A percentile compares a stretch with the other conserved stretches of the same genome.
These are phyloP conservation scores for Wickerhamomyces tratensis DNA, from an alignment of 805 yeast species.

Conservation along the genomic window DNA sequence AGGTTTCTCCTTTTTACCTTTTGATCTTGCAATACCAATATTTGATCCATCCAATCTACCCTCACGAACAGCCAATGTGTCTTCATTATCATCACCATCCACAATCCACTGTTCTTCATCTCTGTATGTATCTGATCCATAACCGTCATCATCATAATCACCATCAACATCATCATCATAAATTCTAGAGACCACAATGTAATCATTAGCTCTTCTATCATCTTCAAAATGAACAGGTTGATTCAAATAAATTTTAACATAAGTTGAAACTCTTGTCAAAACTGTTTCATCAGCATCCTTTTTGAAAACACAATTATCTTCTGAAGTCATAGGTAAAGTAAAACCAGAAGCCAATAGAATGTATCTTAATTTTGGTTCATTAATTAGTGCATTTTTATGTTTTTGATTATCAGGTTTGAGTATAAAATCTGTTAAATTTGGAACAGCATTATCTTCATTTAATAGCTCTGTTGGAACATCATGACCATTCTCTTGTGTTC, in stretches of 20 bases:
- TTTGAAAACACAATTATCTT: conserved; percentile 31
- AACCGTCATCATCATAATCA: conserved; percentile 30
- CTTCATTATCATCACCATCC: conserved; percentile 10
- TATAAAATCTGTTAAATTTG: conserved; percentile 6
- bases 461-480: conserved; percentile 3
- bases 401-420: conserved; percentile 13
- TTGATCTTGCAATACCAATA: conserved; percentile 15
- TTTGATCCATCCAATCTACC: not conserved
- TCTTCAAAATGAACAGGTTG: conserved; percentile 26
- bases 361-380: conserved; percentile 39
- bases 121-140: too few relatives aligned
- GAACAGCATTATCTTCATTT: conserved; percentile 1
- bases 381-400: conserved; percentile 23
- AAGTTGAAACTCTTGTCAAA: conserved; percentile 25
- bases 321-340: conserved; percentile 28
- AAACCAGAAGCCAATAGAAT: conserved; percentile 38
- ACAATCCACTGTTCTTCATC: not conserved
- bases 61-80: too few relatives aligned
- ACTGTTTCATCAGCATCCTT: conserved; percentile 18
- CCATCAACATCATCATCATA: conserved; percentile 22
- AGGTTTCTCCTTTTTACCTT: conserved; percentile 4
- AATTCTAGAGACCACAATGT: conserved; percentile 9
- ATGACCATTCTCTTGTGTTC: conserved; percentile 10
- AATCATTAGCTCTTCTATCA: conserved; percentile 25
- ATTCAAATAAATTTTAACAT: conserved; percentile 32